Evolutionary conservation across 75 land plant genomes (phyloP), one percentile per base, ranked within the genome.

Genomic region (Azolla pinnata): DNA sequence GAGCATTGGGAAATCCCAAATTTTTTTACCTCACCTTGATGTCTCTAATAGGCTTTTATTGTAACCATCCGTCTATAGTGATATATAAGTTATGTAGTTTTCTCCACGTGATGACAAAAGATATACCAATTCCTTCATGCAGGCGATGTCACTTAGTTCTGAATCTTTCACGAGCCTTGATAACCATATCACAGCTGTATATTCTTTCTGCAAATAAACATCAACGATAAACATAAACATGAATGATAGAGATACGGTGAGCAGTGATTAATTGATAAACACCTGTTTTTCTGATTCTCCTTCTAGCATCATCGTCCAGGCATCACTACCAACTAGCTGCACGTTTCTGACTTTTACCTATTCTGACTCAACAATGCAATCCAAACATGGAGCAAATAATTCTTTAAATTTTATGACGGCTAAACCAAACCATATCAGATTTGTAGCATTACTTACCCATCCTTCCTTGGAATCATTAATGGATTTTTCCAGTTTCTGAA

Each of bases 231-330:
- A 4, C 21, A 18, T 46, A 46, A 38, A 38, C 42, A 7, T 38
- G 2, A 14, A 46, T 46, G 14, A 17, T 4, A 46, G 4, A 17
- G 2, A 3, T 4, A 3, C 49, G n/a, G 23, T 17, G 59, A 4
- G 7, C 42, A 38, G 42, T 38, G 14, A 14, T 14, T 38, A 38
- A 38, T 38, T n/a, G n/a, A n/a, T n/a, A n/a, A n/a, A 21, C 17
- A 95, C 99, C 96, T 90, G 99, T 68, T 95, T 95, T 61, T 95
- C 97, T 59, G 88, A 63, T 70, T 95, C 97, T 44, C 99, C 99
- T 79, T 95, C 85, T 18, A 79, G 87, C 90, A 93, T 86, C 49
- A 81, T 58, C n/a, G 59, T 59, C 79, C 96, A 83, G 17, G 63
- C 79, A 20, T 89, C 74, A 58, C 51, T 79, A 33, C 83, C 97